phyloP scores from a whole-genome alignment of 2,329 filamentous ascomycete species.

The Penicillium sp. region DNA sequence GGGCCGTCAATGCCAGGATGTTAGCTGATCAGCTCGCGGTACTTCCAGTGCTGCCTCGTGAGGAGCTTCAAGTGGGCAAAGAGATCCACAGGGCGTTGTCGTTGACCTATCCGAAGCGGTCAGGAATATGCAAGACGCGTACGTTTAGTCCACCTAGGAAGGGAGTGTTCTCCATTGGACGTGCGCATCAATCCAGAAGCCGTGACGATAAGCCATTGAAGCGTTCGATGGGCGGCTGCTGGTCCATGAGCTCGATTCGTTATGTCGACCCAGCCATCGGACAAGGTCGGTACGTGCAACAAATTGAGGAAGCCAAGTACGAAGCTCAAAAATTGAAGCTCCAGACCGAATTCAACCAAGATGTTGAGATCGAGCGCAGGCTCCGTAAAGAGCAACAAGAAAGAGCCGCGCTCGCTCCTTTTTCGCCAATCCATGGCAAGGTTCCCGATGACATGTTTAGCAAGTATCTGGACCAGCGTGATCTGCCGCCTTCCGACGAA shows the following conservation, averaged over 20 bases:
- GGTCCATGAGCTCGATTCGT: background rate
- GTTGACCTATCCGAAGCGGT: background rate
- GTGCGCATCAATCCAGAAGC: background rate
- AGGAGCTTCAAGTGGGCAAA: background rate
- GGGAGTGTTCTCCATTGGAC: background rate
- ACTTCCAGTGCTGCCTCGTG: background rate
- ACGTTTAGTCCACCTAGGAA: background rate
- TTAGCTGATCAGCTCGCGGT: background rate
- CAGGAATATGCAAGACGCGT: background rate
- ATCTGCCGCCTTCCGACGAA: background rate
- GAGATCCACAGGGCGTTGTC: background rate
- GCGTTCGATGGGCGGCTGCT: slow-evolving; percentile 5
- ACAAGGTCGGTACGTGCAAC: slow-evolving; percentile 2
- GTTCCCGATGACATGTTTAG: background rate
- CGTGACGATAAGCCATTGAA: background rate
- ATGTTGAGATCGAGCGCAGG: background rate
- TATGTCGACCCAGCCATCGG: background rate
- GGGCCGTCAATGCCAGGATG: background rate
- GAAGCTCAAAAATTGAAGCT: background rate
- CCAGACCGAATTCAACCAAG: background rate
- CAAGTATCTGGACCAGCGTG: background rate
- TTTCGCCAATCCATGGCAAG: background rate
- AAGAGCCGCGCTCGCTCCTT: background rate
- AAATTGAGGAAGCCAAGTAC: slow-evolving; percentile 7
- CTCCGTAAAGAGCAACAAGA: background rate